Evolutionary conservation across 441 rosid species (phyloP), one percentile per base, ranked within the genome.

Genomic region (Populus tomentosa): DNA sequence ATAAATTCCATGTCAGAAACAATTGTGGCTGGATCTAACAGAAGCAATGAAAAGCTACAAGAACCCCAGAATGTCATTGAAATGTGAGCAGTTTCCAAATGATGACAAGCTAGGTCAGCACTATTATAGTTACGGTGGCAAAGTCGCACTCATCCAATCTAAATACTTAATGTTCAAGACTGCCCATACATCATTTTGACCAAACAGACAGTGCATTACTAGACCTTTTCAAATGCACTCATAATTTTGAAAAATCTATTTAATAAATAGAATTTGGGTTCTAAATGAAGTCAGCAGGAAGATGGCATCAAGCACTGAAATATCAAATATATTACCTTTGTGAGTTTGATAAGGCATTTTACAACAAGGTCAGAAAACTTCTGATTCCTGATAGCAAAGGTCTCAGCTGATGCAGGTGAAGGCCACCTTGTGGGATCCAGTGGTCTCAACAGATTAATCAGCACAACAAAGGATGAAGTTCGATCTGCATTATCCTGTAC

Each of bases 321-420:
- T 40, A 10, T 59, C 64, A 59, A 59, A 8, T 56, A 1, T n/a
- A 62, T 81, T 86, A 95, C 99, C 97, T 97, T 97, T 7, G 99
- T 97, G 72, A 95, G 95, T 84, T 97, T 97, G 77, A 97, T 97
- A 32, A 97, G 92, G 82, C 99, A 97, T 88, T 97, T 97, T 75
- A 97, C 99, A 83, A 95, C 99, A 81, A 97, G 91, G 84, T 97
- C 99, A 76, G 99, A 97, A 84, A 97, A 97, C 83, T 93, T 93
- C 89, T 95, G 99, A 85, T 97, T 95, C 81, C 99, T 92, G 70
- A 89, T 81, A 46, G 88, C 89, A 85, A 90, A 84, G 21, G 86
- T 85, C 86, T 95, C 99, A 67, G 79, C 89, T 30, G 92, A 84
- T 53, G 96, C 94, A 80, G 98, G 92, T 69, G 92, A 91, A 77